phyloP scores from a whole-genome alignment of 23 red algal species.

The Agarophyton chilense region DNA sequence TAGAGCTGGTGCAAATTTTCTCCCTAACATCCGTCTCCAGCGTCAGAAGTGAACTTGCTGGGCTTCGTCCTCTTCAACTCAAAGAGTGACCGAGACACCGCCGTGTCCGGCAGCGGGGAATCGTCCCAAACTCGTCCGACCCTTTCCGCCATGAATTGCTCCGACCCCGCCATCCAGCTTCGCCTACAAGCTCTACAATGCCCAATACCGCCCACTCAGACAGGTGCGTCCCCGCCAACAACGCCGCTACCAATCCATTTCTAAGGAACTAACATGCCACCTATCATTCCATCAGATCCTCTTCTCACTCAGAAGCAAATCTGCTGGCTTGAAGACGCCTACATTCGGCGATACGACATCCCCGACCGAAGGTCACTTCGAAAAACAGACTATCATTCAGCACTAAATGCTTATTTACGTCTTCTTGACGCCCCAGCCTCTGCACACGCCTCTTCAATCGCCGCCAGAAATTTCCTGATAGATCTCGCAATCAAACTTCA shows the following conservation, averaged over 20 bases:
- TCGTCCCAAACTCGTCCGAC: no score
- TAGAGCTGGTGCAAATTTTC: no score
- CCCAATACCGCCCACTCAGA: slow-evolving; percentile 12
- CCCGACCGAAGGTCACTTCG: slow-evolving; percentile 3
- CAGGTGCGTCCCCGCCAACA: background rate
- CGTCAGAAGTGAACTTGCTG: no score
- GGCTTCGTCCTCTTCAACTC: no score
- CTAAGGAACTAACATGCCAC: background rate
- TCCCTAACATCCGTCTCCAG: no score
- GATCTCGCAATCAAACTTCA: slow-evolving; percentile 42
- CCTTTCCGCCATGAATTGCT: slow-evolving; percentile 21
- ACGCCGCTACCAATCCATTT: background rate
- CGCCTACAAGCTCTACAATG: slow-evolving; percentile 42
- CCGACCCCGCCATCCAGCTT: slow-evolving; percentile 27
- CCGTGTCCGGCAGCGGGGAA: no score
- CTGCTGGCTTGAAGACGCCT: slow-evolving; percentile 51
- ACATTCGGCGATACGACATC: slow-evolving; percentile 43
- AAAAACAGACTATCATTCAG: background rate
- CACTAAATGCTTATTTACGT: slow-evolving; percentile 23
- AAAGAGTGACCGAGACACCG: no score
- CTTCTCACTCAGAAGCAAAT: slow-evolving; percentile 51
- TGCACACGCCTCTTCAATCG: background rate
- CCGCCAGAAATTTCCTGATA: slow-evolving; percentile 2
- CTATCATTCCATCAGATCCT: slow-evolving; percentile 7
- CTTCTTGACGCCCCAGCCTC: slow-evolving; percentile 13